These are phyloP conservation scores for Haematococcus lacustris DNA, from an alignment of 139 green algal species.

Conservation along the genomic window DNA sequence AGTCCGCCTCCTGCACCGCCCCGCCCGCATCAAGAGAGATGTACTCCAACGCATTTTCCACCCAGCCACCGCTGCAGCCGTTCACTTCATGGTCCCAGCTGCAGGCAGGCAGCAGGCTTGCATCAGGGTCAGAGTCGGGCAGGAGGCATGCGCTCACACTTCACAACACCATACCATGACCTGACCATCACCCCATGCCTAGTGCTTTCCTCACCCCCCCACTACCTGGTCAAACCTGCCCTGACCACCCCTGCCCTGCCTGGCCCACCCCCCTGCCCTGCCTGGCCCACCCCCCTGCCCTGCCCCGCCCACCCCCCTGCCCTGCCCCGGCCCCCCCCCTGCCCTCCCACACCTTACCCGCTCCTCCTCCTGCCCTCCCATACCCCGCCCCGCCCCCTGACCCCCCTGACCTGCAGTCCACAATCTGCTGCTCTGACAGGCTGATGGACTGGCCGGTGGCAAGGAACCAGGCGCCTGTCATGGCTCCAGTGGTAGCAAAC, in stretches of 20 bases:
- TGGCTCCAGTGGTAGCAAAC: constrained; percentile 33
- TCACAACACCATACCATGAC: too few species aligned
- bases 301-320: neutral
- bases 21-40: constrained; percentile 26
- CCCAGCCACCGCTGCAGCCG: constrained; percentile 18
- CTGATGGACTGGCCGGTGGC: constrained; percentile 39
- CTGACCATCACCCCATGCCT: too few species aligned
- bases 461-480: constrained; percentile 39
- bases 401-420: constrained; percentile 63
- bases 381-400: too few species aligned
- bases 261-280: neutral
- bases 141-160: too few species aligned
- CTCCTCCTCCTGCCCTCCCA: constrained; percentile 21
- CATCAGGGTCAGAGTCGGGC: too few species aligned
- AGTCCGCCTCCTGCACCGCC: constrained; percentile 29
- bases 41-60: constrained; percentile 29
- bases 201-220: too few species aligned
- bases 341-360: constrained; percentile 37
- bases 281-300: neutral
- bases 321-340: neutral
- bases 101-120: too few species aligned
- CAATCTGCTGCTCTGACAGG: constrained; percentile 59
- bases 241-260: too few species aligned
- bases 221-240: too few species aligned
- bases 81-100: constrained; percentile 27